Evolutionary conservation across 1,284 basidiomycete genomes (phyloP), one percentile per base, ranked within the genome.

Genomic region (Peniophora sp.): DNA sequence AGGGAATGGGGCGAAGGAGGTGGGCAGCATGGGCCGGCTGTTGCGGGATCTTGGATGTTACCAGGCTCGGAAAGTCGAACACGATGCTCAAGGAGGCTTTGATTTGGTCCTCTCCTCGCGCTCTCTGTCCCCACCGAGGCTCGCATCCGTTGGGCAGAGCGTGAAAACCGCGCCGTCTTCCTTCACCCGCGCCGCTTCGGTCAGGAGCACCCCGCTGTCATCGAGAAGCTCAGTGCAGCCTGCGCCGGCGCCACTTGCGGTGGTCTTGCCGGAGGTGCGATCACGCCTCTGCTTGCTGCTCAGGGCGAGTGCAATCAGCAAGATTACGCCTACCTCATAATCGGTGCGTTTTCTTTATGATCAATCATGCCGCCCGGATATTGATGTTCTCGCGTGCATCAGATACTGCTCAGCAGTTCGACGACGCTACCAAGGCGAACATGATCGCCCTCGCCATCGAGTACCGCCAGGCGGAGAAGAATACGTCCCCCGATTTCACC

Each of bases 51-150:
- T 0, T 63, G 96, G 44, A 89, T 88, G 1, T 93, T 61, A 84
- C 95, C 11, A 93, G 97, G 62, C 78, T 99, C 1, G 93, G 97
- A 70, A 97, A 93, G 66, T 95, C 98, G 64, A 99, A 98, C 58
- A 92, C 94, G 61, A 73, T 95, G 9, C 71, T 99, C 50, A 97
- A 97, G 66, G 95, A 97, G 60, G 96, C 96, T 11, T 74, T 99
- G 20, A 77, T 97, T 46, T 78, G 85, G 88, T 90, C n/a, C 64
- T 17, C 50, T 74, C 48, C 62, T 77, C 51, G 65, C 69, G 43
- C 61, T 70, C 32, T 68, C 72, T 45, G 68, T 75, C 50, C 57
- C 62, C 41, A 72, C 64, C 43, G 56, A 69, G 49, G 75, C 67
- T 22, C 76, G 76, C 49, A 65, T 71, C 47, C 56, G 60, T 45